A percentile compares a stretch with the other conserved stretches of the same genome.
phyloP scores from a whole-genome alignment of 345 rosid genomes.

The Citrus australasica region DNA sequence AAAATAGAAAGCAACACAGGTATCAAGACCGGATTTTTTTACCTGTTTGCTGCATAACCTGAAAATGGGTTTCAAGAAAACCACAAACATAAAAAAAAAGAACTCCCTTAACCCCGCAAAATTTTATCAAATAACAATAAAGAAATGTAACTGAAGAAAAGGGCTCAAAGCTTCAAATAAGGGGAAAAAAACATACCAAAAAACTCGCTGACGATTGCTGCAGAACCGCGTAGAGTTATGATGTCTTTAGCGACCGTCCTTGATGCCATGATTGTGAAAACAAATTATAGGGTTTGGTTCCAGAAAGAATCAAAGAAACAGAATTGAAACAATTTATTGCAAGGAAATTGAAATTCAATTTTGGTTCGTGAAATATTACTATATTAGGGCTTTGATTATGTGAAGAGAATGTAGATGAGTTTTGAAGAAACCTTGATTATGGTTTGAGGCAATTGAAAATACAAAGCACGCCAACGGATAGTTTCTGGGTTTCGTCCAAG shows the following conservation, averaged over 20 bases:
- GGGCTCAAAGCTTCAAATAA: not conserved
- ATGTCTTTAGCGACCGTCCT: constrained; percentile 80
- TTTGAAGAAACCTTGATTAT: not conserved
- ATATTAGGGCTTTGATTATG: not conserved
- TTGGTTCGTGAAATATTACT: too few relatives aligned
- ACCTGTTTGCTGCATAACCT: constrained; percentile 99
- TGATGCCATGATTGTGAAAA: constrained; percentile 49
- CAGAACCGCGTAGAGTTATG: constrained; percentile 95
- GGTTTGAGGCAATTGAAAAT: constrained; percentile 2
- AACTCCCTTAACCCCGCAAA: not conserved
- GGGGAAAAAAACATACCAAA: constrained; percentile 51
- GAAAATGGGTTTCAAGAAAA: constrained; percentile 13
- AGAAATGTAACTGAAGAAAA: not conserved
- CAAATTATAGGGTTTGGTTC: not conserved
- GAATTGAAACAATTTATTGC: not conserved
- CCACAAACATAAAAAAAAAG: constrained; percentile 8
- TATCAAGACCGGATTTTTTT: constrained; percentile 2
- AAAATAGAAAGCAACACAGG: not conserved
- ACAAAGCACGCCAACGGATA: constrained; percentile 41
- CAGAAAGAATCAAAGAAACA: not conserved
- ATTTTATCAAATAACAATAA: not conserved
- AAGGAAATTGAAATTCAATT: not conserved
- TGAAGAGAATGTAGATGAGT: not conserved
- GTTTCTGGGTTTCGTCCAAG: constrained; percentile 10
- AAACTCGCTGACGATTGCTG: constrained; percentile 95